Evolutionary conservation across 257 asterid genomes (phyloP), one percentile per base, ranked within the genome.

Genomic region (Solanum neorickii): DNA sequence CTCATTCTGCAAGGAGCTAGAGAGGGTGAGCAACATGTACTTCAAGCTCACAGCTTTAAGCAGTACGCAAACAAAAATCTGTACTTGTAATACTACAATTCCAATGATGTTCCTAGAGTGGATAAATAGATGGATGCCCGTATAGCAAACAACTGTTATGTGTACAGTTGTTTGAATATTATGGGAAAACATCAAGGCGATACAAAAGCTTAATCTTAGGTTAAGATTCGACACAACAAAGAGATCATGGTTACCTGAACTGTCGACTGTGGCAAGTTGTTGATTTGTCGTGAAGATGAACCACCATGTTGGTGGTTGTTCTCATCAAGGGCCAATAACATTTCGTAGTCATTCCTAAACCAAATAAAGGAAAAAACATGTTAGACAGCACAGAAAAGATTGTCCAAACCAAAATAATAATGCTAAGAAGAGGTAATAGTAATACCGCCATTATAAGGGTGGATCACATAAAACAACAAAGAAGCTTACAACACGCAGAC

Each of bases 311-410:
- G 93, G 90, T 92, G 92, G 87, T 90, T 94, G 89, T 95, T 93
- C 83, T 97, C 99, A 88, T 97, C 99, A 72, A 97, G 99, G 74
- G 98, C 93, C 94, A 97, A 88, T 75, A 97, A 88, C 98, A 93
- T 93, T 88, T 97, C 99, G 59, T 97, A 97, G 90, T 97, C 99
- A 90, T 94, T 87, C 92, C 99, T 97, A 88, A 37, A 68, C 13
- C 29, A 78, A 74, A 86, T 65, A 62, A 59, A 14, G 59, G 65
- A 78, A 87, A 66, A 62, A 56, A 56, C 73, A 90, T 42, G 35
- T 89, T 20, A 87, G 52, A 42, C n/a, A 18, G 56, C 31, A 13
- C 41, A 18, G 46, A 44, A 41, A 47, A 14, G 59, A 35, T 73
- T 41, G 59, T 49, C 85, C 69, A 31, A 31, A 31, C 18, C 69